Evolutionary conservation across 1,139 yeast species (phyloP).

Genomic region (Hanseniaspora uvarum): DNA sequence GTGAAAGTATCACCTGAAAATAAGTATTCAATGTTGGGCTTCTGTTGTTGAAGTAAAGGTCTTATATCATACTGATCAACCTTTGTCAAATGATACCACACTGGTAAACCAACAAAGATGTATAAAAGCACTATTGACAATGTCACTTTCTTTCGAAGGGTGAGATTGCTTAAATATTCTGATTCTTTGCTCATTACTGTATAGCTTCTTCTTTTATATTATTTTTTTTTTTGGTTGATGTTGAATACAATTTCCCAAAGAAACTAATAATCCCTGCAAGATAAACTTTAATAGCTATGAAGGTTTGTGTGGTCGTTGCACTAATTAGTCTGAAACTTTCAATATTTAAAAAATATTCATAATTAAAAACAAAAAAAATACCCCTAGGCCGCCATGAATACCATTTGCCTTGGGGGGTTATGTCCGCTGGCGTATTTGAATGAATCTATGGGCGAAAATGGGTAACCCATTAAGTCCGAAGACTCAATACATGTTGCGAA

Average conservation of each 20-base stretch:
- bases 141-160: conserved; percentile 24
- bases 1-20: conserved; percentile 31
- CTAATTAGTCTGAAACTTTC: no score
- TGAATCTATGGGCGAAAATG: no score
- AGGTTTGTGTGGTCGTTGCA: no score
- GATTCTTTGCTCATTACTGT: not conserved
- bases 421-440: no score
- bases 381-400: no score
- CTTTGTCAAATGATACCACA: conserved; percentile 61
- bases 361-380: no score
- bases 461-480: no score
- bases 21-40: conserved; percentile 50
- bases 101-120: conserved; percentile 56
- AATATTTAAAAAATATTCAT: no score
- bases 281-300: no score
- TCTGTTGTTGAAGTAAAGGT: conserved; percentile 8
- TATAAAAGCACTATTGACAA: conserved; percentile 33
- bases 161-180: not conserved
- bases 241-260: not conserved
- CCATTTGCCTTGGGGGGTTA: no score
- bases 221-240: not conserved
- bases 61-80: conserved; percentile 35
- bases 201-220: not conserved
- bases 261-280: no score
- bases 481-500: no score